Evolutionary conservation across 192 early-diverging fungal genomes (phyloP), one percentile per base, ranked within the genome.

Genomic region (Phlyctochytrium arcticum): DNA sequence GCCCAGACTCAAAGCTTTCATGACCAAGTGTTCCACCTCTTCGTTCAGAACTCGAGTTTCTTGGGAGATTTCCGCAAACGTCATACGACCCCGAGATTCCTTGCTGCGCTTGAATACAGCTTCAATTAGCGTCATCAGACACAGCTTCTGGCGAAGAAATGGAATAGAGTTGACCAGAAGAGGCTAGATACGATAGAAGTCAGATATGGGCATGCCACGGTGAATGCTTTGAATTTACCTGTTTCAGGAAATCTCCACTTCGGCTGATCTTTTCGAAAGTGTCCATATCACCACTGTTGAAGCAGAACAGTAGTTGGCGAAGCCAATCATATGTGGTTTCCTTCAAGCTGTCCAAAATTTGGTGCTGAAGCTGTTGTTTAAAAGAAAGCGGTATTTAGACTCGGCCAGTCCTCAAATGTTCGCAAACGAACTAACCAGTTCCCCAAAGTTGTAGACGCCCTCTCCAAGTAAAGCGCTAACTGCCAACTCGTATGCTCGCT

Each of bases 371-470:
- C 92, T 93, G 69, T 53, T 19, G 12, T 26, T 7, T 54, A n/a
- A 48, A 35, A 17, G 12, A 65, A 70, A 55, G 24, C 48, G 33
- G n/a, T 5, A 5, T 33, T n/a, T 19, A 26, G 7, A 15, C 12
- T 31, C 32, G 17, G 6, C 62, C 3, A 17, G 26, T 17, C 15
- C 19, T 26, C n/a, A 27, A 53, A 15, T 27, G 19, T 12, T 1
- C 26, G 29, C 3, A 53, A 30, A 47, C n/a, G 42, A 57, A 55
- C 48, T 15, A 76, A 98, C 88, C 77, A 99, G 76, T 69, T 98
- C 94, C 47, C 97, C 97, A 89, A 99, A 99, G 80, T 98, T 98
- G 79, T 99, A 99, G 39, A 99, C 90, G 17, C 85, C 92, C 50
- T 96, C 93, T 23, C 96, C 95, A 5, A 99, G 79, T 37, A 99